These are phyloP conservation scores for Lentinula sp. DNA, from an alignment of 768 basidiomycete genomes.

Conservation along the genomic window DNA sequence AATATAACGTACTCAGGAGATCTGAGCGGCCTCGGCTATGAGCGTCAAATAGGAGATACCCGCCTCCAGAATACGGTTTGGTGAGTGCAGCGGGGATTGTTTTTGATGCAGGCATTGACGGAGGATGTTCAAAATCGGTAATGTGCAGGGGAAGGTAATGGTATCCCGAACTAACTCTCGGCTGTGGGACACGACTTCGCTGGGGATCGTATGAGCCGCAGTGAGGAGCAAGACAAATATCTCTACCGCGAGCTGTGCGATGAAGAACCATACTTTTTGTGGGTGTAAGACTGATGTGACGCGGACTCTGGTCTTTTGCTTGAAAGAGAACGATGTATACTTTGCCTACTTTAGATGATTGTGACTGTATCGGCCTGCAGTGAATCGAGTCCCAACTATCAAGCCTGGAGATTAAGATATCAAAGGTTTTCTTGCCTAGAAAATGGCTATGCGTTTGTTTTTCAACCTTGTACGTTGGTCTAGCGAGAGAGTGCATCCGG, in stretches of 20 bases:
- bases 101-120: background rate
- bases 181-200: background rate
- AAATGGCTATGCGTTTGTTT: slow-evolving; percentile 14
- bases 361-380: background rate
- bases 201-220: slow-evolving; percentile 15
- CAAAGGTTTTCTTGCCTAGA: slow-evolving; percentile 17
- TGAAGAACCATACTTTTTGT: slow-evolving; percentile 12
- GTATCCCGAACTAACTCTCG: slow-evolving; percentile 8
- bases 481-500: slow-evolving; percentile 10
- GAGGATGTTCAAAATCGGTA: slow-evolving; percentile 3
- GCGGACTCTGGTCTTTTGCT: slow-evolving; percentile 10
- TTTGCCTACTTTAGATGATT: background rate
- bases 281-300: slow-evolving; percentile 9
- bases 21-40: slow-evolving; percentile 12
- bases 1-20: slow-evolving; percentile 16
- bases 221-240: slow-evolving; percentile 7
- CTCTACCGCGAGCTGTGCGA: background rate
- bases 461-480: slow-evolving; percentile 16
- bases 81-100: background rate
- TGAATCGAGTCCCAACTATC: slow-evolving; percentile 12
- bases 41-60: slow-evolving; percentile 15
- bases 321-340: slow-evolving; percentile 12
- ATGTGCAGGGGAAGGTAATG: slow-evolving; percentile 14
- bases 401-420: slow-evolving; percentile 12
- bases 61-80: slow-evolving; percentile 12